Evolutionary conservation across 495 filamentous ascomycete genomes (phyloP).

Genomic region (Penicillium waksmanii): DNA sequence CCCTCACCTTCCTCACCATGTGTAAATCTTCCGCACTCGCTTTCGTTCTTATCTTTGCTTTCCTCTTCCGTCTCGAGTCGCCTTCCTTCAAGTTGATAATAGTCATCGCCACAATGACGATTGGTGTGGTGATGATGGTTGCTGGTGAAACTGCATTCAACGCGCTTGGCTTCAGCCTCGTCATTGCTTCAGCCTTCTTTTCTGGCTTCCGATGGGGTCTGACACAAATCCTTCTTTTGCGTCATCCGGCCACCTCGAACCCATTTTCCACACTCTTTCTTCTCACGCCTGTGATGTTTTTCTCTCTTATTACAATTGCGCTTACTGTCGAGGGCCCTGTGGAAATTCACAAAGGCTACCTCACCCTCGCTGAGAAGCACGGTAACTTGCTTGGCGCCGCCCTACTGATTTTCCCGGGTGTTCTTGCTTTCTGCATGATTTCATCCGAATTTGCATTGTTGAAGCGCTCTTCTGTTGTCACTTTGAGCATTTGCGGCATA

Average conservation of each 20-base stretch:
- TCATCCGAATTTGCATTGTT: slow-evolving; percentile 93
- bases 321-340: slow-evolving; percentile 81
- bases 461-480: slow-evolving; percentile 94
- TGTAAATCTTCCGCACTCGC: slow-evolving; percentile 96
- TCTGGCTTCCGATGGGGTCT: slow-evolving; percentile 97
- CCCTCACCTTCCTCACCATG: slow-evolving; percentile 98
- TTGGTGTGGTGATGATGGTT: slow-evolving; percentile 98
- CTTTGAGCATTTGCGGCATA: slow-evolving; percentile 93
- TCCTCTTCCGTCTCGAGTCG: slow-evolving; percentile 88
- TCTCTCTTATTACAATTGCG: slow-evolving; percentile 77
- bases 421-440: slow-evolving; percentile 95
- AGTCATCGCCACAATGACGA: slow-evolving; percentile 92
- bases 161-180: slow-evolving; percentile 82
- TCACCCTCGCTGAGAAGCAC: slow-evolving; percentile 62
- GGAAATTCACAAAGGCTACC: slow-evolving; percentile 64
- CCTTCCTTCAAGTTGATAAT: slow-evolving; percentile 82
- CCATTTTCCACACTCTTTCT: slow-evolving; percentile 98
- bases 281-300: slow-evolving; percentile 94
- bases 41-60: slow-evolving; percentile 95
- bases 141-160: slow-evolving; percentile 94
- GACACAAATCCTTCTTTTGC: slow-evolving; percentile 92
- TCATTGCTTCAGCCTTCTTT: slow-evolving; percentile 92
- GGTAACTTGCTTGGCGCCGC: slow-evolving; percentile 59
- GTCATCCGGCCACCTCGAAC: slow-evolving; percentile 94
- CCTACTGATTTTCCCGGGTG: slow-evolving; percentile 86